Percentiles rank a stretch among this genome's conserved stretches.
Evolutionary conservation across 139 green algal species (phyloP).

Genomic region (Asterochloris sp.): DNA sequence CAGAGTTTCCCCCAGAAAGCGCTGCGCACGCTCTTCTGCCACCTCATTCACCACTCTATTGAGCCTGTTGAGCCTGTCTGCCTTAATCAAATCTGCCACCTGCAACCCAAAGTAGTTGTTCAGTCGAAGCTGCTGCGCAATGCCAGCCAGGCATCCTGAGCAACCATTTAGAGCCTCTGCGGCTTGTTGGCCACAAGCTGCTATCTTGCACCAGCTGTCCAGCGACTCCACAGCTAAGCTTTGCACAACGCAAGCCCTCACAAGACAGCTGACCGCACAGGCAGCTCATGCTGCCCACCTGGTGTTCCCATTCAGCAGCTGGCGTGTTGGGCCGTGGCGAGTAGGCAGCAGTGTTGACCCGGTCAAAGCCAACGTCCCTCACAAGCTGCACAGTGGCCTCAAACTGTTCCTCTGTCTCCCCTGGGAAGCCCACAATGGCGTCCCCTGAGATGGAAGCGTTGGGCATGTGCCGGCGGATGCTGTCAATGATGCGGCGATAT

Average conservation of each 20-base stretch:
- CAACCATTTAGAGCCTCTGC: too few species aligned
- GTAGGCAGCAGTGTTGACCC: constrained; percentile 91
- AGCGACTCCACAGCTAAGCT: not conserved
- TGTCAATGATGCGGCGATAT: constrained; percentile 91
- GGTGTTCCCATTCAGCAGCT: constrained; percentile 77
- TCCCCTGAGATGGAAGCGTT: constrained; percentile 90
- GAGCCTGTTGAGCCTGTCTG: constrained; percentile 88
- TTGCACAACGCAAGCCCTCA: not conserved
- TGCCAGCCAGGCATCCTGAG: too few species aligned
- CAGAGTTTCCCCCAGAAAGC: constrained; percentile 61
- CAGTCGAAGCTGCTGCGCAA: too few species aligned
- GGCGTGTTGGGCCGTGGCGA: constrained; percentile 89
- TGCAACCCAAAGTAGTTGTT: constrained; percentile 10
- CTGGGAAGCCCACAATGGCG: constrained; percentile 96
- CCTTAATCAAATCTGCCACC: constrained; percentile 92
- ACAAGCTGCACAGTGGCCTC: constrained; percentile 78
- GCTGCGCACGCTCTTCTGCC: constrained; percentile 79
- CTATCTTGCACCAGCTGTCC: too few species aligned
- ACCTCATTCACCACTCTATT: constrained; percentile 87
- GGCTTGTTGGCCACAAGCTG: too few species aligned
- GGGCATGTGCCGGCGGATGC: constrained; percentile 93
- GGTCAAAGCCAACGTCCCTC: constrained; percentile 88
- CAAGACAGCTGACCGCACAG: not conserved
- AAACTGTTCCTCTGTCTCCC: constrained; percentile 91
- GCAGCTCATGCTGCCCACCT: constrained; percentile 34